Base-by-base conservation (phyloP, 2,329 filamentous ascomycete species). In the Penicillium sp. region DNA sequence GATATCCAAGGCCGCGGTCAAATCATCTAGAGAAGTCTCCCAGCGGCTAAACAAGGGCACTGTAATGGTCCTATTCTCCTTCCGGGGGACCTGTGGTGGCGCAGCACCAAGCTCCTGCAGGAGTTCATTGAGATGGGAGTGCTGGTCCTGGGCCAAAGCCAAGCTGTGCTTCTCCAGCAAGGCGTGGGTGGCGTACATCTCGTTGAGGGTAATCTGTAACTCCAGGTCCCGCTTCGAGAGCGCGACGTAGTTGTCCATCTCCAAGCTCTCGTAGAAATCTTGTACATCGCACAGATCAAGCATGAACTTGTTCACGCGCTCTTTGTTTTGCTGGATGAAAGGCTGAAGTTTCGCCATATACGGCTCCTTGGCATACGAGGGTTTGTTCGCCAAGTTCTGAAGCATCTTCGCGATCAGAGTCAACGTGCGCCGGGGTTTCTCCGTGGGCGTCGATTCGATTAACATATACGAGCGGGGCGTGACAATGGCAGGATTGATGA, bases 191-290 rank as follows among this genome's bases (percentile, higher is more conserved):
- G 89, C 88, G 66, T 98, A 98, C 55, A 98, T 88, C 72, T 98
- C 93, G 67, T 98, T 98, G 33, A 98, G 78, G 0, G 91, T 96
- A 63, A 98, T 98, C 49, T 93, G 94, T 39, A 98, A 79, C 72
- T 97, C 91, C 15, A 98, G 79, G 62, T 98, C 93, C 64, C 94
- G 91, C 77, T 98, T 98, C 22, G 93, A 96, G 39, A 98, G 77
- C 0, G 93, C 93, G 47, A 98, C 90, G 63, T 98, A 98, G 70
- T 96, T 97, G 75, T 98, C 93, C 90, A 98, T 95, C 70, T 98
- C 93, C 47, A 98, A 72, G 61, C 86, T 96, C 72, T 98, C 93
- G 69, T 98, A 98, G 65, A 98, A 98, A 71, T 98, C 93, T 62
- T 95, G 89, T 2, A 98, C 93, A 69, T 98, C 93, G 66, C 93